Evolutionary conservation across 257 asterid genomes (phyloP).

Genomic region (Solanum chaucha): DNA sequence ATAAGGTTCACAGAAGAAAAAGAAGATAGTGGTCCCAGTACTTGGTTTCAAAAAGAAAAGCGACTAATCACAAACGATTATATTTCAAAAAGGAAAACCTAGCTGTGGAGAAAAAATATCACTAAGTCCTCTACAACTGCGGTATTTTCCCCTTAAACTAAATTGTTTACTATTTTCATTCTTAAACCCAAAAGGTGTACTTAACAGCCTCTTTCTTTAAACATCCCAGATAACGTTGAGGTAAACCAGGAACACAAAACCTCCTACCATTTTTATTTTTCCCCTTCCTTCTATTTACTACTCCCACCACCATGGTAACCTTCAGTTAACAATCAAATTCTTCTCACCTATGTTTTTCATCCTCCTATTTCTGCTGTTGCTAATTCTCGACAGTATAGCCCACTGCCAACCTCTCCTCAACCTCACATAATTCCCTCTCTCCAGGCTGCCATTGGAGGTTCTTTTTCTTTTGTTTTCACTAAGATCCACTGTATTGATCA

Average conservation of each 20-base stretch:
- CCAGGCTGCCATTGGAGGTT: neutral
- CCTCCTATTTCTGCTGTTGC: neutral
- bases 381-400: neutral
- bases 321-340: neutral
- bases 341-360: neutral
- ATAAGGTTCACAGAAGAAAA: neutral
- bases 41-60: neutral
- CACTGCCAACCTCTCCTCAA: neutral
- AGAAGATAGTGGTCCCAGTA: neutral
- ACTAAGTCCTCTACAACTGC: neutral
- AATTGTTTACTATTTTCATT: neutral
- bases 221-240: neutral
- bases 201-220: neutral
- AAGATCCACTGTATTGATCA: neutral
- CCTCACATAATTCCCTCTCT: neutral
- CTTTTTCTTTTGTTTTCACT: neutral
- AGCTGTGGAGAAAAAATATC: neutral
- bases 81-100: neutral
- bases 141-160: neutral
- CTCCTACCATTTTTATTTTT: neutral
- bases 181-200: neutral
- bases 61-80: neutral
- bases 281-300: neutral
- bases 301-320: neutral
- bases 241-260: neutral